Conservation (phyloP, 371 early-diverging fungal genomes). For the Lichtheimia ornata region DNA sequence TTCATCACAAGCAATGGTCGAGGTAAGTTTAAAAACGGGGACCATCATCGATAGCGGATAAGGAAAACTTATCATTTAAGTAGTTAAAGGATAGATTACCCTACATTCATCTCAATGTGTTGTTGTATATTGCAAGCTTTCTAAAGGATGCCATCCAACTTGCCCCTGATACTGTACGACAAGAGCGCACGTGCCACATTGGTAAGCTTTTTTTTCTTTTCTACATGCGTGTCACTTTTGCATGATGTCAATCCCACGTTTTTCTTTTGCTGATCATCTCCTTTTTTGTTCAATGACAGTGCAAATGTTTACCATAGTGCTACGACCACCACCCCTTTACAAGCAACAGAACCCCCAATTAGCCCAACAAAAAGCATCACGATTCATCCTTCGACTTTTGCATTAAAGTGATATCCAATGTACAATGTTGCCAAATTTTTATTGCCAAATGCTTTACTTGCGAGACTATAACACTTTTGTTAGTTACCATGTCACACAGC, state of each 20-base stretch:
- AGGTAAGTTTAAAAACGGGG: slow-evolving; percentile 24
- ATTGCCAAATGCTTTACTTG: slow-evolving; percentile 9
- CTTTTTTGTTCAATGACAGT: slow-evolving; percentile 19
- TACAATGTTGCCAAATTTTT: not conserved
- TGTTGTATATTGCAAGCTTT: slow-evolving; percentile 75
- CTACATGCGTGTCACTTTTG: not conserved
- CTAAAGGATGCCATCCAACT: slow-evolving; percentile 61
- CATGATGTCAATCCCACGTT: not conserved
- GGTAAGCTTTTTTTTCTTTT: slow-evolving; percentile 27
- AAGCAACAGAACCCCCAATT: slow-evolving; percentile 45
- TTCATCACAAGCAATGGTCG: slow-evolving; percentile 38
- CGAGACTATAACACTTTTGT: not conserved
- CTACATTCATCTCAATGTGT: slow-evolving; percentile 67
- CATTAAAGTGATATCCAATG: not conserved
- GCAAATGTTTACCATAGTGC: slow-evolving; percentile 41
- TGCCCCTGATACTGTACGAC: slow-evolving; percentile 31
- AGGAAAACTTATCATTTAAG: slow-evolving; percentile 9
- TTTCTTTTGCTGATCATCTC: not conserved
- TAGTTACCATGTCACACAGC: not conserved
- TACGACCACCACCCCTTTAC: slow-evolving; percentile 37
- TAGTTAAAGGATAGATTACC: slow-evolving; percentile 62
- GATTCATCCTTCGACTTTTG: slow-evolving; percentile 14
- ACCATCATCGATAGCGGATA: not conserved
- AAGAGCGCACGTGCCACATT: slow-evolving; percentile 36
- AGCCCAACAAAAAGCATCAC: slow-evolving; percentile 32